Evolutionary conservation across 1,284 basidiomycete species (phyloP), one percentile per base, ranked within the genome.

Genomic region (Anthracocystis walkeri): DNA sequence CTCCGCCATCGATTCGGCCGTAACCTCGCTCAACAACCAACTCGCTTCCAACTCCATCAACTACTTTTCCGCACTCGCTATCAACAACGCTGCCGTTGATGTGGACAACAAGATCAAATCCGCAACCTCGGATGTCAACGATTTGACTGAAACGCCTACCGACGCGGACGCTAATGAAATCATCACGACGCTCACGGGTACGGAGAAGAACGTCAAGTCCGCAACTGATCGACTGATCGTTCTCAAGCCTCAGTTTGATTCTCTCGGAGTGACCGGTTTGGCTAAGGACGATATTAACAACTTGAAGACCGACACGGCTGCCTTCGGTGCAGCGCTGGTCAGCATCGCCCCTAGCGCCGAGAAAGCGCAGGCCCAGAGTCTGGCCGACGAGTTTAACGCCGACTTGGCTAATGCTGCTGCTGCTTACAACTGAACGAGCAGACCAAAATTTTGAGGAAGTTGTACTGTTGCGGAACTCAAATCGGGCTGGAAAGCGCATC

Each of bases 361-460:
- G 38, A 61, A 61, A 42, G 38, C 7, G 3, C 5, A 7, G 4
- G 65, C 54, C 25, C 41, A 50, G 44, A 6, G 14, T 0, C 35
- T 67, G 14, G 58, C 58, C n/a, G 65, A 57, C 21, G 52, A 58
- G 58, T 67, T 67, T 54, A 67, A 67, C 44, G 55, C 65, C 27
- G 65, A 61, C 14, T 31, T 67, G 16, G 50, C 53, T 12, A 57
- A 48, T 21, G 54, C 54, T 44, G 65, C 58, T 21, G 46, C 48
- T 23, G 58, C 58, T 8, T 67, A 65, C 45, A 55, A 52, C 40
- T 56, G 21, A 56, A 7, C 40, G 25, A 10, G 16, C 3, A n/a
- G 0, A 1, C 4, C 16, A 18, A 40, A 16, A 20, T 21, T 20
- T n/a, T n/a, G n/a, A n/a, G 42, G 38, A 18, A 18, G 10, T 16